Evolutionary conservation across 345 rosid genomes (phyloP).

Genomic region (Citrus mangshanensis): DNA sequence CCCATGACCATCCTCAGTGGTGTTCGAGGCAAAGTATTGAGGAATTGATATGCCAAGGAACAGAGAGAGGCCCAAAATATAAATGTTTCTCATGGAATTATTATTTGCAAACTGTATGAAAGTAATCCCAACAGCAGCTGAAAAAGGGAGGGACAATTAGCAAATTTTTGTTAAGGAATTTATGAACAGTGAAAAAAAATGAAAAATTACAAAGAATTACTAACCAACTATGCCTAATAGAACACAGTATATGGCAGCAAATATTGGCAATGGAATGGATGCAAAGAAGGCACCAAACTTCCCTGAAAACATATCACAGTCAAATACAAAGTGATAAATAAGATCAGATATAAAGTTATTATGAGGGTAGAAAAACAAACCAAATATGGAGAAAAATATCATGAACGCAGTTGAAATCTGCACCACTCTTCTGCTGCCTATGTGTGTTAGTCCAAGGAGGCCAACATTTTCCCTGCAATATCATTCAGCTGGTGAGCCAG

Average conservation of each 20-base stretch:
- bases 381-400: slow-evolving; percentile 97
- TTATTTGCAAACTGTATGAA: slow-evolving; percentile 79
- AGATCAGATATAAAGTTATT: not conserved
- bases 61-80: slow-evolving; percentile 74
- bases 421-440: slow-evolving; percentile 96
- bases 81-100: slow-evolving; percentile 88
- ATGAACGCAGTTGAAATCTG: slow-evolving; percentile 93
- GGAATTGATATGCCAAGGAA: slow-evolving; percentile 87
- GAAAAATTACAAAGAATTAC: slow-evolving; percentile 22
- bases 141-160: not conserved
- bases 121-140: slow-evolving; percentile 86
- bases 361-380: slow-evolving; percentile 34
- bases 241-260: slow-evolving; percentile 87
- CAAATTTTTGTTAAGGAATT: not conserved
- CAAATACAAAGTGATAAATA: not conserved
- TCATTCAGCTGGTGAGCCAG: not conserved
- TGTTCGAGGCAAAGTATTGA: slow-evolving; percentile 60
- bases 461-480: slow-evolving; percentile 92
- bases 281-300: slow-evolving; percentile 98
- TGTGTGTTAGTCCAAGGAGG: slow-evolving; percentile 80
- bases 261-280: slow-evolving; percentile 89
- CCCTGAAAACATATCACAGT: slow-evolving; percentile 39
- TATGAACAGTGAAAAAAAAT: not conserved
- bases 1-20: slow-evolving; percentile 57
- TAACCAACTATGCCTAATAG: slow-evolving; percentile 88